phyloP scores from a whole-genome alignment of 768 basidiomycete genomes.

The Dentipellis fragilis region DNA sequence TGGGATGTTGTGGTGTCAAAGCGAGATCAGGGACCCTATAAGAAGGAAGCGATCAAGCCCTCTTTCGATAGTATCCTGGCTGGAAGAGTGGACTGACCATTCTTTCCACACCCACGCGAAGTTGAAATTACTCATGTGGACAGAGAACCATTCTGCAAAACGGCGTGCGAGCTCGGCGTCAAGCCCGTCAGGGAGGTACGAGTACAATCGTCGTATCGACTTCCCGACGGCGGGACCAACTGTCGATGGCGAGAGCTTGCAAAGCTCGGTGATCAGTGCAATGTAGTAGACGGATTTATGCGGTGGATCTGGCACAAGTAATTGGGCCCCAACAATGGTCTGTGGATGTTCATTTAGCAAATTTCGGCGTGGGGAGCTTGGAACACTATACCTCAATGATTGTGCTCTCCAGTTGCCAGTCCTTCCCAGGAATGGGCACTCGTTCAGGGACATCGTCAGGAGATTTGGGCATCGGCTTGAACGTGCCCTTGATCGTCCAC shows the following conservation, averaged over 20 bases:
- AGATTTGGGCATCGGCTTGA: constrained; percentile 68
- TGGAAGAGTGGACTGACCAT: constrained; percentile 49
- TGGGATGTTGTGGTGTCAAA: constrained; percentile 70
- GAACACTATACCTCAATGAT: constrained; percentile 60
- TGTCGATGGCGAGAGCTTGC: constrained; percentile 86
- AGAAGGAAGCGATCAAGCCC: background rate
- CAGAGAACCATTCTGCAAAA: constrained; percentile 90
- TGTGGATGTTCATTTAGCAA: constrained; percentile 21
- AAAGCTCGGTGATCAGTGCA: constrained; percentile 83
- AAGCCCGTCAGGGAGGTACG: constrained; percentile 68
- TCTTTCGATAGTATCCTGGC: background rate
- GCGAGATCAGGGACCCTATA: constrained; percentile 78
- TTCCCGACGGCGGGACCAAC: constrained; percentile 96
- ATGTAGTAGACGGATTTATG: constrained; percentile 81
- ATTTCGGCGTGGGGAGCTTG: background rate
- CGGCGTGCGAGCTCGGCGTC: constrained; percentile 77
- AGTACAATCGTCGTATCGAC: constrained; percentile 82
- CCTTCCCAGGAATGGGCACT: constrained; percentile 40
- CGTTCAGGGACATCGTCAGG: constrained; percentile 36
- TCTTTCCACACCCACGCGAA: constrained; percentile 99
- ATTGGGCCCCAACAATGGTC: constrained; percentile 63
- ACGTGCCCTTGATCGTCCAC: constrained; percentile 76
- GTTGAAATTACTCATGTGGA: constrained; percentile 95
- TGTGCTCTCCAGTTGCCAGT: constrained; percentile 85
- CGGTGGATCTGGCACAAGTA: constrained; percentile 68